phyloP scores from a whole-genome alignment of 1,284 basidiomycete species.

The Pseudozyma tsukubaensis region DNA sequence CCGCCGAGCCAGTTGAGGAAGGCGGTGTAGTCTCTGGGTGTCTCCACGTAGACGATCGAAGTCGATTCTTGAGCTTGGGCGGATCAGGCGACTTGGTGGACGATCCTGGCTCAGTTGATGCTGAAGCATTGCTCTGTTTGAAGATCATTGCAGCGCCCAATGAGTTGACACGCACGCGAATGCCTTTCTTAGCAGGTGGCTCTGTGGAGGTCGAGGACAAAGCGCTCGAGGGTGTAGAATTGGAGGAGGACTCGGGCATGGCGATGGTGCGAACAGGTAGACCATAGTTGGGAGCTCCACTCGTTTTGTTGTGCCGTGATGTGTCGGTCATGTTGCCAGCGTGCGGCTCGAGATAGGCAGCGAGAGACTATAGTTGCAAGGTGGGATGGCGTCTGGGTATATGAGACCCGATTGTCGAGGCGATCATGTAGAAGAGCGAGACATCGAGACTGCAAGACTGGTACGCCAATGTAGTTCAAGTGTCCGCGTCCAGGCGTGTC shows the following conservation, averaged over 20 bases:
- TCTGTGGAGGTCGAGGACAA: conserved; percentile 3
- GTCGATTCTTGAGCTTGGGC: conserved; percentile 12
- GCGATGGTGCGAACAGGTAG: conserved; percentile 14
- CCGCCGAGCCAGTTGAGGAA: conserved; percentile 1
- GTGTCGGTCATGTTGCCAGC: conserved; percentile 18
- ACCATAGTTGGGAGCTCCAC: conserved; percentile 5
- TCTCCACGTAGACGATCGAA: conserved; percentile 24
- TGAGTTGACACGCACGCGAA: conserved; percentile 39
- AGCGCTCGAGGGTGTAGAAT: conserved; percentile 2
- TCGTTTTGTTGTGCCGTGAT: conserved; percentile 1
- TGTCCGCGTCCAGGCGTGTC: neutral
- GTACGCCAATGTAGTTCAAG: neutral
- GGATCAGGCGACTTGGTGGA: neutral
- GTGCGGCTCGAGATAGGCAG: neutral
- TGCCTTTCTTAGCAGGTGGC: conserved; percentile 17
- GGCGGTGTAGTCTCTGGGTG: neutral
- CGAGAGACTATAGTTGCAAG: neutral
- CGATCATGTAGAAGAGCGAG: conserved; percentile 8
- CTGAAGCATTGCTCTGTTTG: conserved; percentile 14
- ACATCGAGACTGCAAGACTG: conserved; percentile 7
- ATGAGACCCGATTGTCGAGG: conserved; percentile 9
- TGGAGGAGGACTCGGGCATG: conserved; percentile 8
- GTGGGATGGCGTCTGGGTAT: neutral
- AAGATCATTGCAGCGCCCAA: conserved; percentile 33
- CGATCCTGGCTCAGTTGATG: neutral